Evolutionary conservation across 305 asterid genomes (phyloP).

Genomic region (Solanum chacoense): DNA sequence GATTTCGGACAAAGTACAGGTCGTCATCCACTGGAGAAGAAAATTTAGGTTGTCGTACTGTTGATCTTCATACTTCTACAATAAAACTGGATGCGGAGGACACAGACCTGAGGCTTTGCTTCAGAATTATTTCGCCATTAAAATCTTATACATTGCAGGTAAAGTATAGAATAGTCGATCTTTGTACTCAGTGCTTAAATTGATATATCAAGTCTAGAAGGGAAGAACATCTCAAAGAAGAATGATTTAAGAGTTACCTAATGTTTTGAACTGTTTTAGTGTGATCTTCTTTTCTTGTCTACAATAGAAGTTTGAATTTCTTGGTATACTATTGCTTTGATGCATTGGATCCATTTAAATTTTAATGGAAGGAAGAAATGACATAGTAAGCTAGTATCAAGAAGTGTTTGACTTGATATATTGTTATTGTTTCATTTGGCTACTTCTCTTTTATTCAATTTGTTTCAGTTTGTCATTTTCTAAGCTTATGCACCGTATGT

Average conservation of each 20-base stretch:
- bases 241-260: background rate
- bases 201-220: background rate
- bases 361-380: background rate
- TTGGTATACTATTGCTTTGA: background rate
- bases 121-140: conserved; percentile 85
- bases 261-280: background rate
- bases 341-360: background rate
- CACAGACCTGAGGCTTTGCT: conserved; percentile 85
- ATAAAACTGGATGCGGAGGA: conserved; percentile 94
- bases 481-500: background rate
- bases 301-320: background rate
- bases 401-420: background rate
- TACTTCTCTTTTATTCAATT: background rate
- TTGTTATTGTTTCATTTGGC: background rate
- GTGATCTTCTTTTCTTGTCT: background rate
- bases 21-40: conserved; percentile 53
- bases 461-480: background rate
- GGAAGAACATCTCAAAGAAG: background rate
- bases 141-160: conserved; percentile 90
- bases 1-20: conserved; percentile 72
- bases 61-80: conserved; percentile 86
- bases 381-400: background rate
- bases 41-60: conserved; percentile 59
- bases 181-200: background rate
- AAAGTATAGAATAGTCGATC: background rate